Evolutionary conservation across 1,284 basidiomycete species (phyloP).

Genomic region (Taiwanofungus camphoratus): DNA sequence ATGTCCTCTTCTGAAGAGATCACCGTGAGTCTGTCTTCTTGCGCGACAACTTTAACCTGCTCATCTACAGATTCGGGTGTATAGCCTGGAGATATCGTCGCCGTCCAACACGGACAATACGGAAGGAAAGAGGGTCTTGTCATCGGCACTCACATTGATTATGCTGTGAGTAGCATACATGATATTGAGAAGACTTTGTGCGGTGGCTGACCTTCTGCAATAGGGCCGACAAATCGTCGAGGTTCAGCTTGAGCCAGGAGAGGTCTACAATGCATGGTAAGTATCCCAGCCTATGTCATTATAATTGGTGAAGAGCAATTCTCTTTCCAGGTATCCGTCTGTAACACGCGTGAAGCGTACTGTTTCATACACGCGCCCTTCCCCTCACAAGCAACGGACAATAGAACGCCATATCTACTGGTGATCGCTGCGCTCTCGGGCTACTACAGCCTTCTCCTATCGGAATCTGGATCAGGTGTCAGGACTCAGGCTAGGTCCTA

Average conservation of each 20-base stretch:
- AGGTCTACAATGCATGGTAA: conserved; percentile 64
- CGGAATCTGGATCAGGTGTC: too few species aligned
- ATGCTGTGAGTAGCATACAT: conserved; percentile 42
- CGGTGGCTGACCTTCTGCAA: background rate
- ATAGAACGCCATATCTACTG: conserved; percentile 70
- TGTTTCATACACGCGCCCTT: conserved; percentile 47
- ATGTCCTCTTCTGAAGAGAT: conserved; percentile 22
- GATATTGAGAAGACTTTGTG: background rate
- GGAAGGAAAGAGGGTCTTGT: conserved; percentile 72
- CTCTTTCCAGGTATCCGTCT: conserved; percentile 63
- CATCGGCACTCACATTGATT: conserved; percentile 65
- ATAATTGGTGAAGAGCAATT: too few species aligned
- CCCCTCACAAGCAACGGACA: conserved; percentile 37
- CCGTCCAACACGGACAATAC: conserved; percentile 56
- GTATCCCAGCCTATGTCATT: conserved; percentile 16
- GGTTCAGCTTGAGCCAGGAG: conserved; percentile 65
- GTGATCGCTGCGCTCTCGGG: conserved; percentile 30
- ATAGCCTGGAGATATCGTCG: conserved; percentile 74
- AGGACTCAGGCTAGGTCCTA: too few species aligned
- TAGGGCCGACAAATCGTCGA: conserved; percentile 77
- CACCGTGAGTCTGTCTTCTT: conserved; percentile 13
- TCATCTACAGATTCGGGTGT: background rate
- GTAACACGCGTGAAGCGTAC: conserved; percentile 70
- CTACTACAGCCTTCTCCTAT: too few species aligned
- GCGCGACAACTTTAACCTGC: background rate